These are phyloP conservation scores for Cydonia oblonga DNA, from an alignment of 331 rosid genomes.

Conservation along the genomic window DNA sequence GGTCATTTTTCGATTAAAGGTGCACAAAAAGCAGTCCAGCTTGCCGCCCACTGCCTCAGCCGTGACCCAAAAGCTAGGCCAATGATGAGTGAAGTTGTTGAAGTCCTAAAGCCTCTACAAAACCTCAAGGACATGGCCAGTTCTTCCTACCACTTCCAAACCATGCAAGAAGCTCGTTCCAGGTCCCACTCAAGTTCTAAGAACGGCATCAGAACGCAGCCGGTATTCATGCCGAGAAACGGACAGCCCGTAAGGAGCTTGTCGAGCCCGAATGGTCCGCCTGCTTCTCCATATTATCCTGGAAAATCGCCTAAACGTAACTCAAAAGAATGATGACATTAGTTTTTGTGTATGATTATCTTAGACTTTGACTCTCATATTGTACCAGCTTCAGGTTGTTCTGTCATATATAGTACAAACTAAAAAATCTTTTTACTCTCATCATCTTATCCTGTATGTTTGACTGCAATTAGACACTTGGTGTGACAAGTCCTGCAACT, in stretches of 20 bases:
- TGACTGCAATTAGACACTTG: neutral
- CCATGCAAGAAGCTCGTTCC: constrained; percentile 50
- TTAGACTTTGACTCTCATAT: neutral
- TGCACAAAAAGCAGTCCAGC: constrained; percentile 59
- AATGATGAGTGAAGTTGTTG: constrained; percentile 70
- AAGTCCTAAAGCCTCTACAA: constrained; percentile 62
- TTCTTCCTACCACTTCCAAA: constrained; percentile 62
- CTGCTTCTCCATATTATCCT: constrained; percentile 47
- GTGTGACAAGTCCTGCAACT: neutral
- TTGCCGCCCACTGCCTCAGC: constrained; percentile 73
- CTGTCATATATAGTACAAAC: neutral
- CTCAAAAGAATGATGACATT: constrained; percentile 3
- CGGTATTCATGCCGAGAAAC: constrained; percentile 41
- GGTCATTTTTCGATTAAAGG: constrained; percentile 93
- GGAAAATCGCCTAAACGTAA: constrained; percentile 48
- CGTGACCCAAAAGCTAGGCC: constrained; percentile 92
- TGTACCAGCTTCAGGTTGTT: neutral
- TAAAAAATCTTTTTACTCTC: neutral
- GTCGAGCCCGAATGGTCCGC: constrained; percentile 48
- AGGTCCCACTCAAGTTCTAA: constrained; percentile 38
- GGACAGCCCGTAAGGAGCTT: constrained; percentile 62
- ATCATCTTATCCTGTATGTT: neutral
- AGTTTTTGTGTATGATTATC: constrained; percentile 12
- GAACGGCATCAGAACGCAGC: constrained; percentile 47
- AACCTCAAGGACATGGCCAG: constrained; percentile 84